Base-by-base conservation (phyloP, 192 early-diverging fungal genomes). In the Podochytrium sp. region DNA sequence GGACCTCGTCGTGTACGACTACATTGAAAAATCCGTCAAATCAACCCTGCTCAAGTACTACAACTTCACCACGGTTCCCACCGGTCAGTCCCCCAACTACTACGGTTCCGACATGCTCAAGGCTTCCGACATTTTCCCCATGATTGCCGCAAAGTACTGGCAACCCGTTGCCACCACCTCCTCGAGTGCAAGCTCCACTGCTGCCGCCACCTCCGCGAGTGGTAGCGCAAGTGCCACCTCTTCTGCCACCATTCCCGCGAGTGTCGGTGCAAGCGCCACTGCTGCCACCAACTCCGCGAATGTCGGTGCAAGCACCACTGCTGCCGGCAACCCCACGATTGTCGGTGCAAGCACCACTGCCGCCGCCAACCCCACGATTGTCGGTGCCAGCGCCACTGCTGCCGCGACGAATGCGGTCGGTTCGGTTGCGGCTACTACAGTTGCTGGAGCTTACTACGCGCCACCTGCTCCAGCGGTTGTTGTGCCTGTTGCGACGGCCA, bases 21-120 rank as follows among this genome's bases (percentile, higher is more conserved):
- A 75, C 74, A 78, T 86, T 64, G 67, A 70, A n/a, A 70, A 76
- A 47, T 67, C 77, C 49, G 64, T 88, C 34, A 49, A 38, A 2
- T 25, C 27, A 20, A 38, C 39, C 30, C 47, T 63, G 1, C 20
- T 6, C n/a, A 23, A 33, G 25, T 10, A 10, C 1, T 55, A 55
- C 52, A 55, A 67, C 40, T 25, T 47, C 18, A 38, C 42, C 32
- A 47, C 40, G 14, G 41, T 53, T 67, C 50, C 50, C n/a, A 32
- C 20, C 33, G 50, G 65, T 67, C 49, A 20, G 43, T 43, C 30
- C 16, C 32, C 33, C 0, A 0, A n/a, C 4, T 50, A 69, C 66
- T 35, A 38, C 29, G 23, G 23, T 5, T 47, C 35, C 30, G 30
- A 69, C n/a, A 39, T 23, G 7, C 12, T 49, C n/a, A 63, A 63